Evolutionary conservation across 148 eudicot species (phyloP), one percentile per base, ranked within the genome.

Genomic region (Chenopodium berlandieri): DNA sequence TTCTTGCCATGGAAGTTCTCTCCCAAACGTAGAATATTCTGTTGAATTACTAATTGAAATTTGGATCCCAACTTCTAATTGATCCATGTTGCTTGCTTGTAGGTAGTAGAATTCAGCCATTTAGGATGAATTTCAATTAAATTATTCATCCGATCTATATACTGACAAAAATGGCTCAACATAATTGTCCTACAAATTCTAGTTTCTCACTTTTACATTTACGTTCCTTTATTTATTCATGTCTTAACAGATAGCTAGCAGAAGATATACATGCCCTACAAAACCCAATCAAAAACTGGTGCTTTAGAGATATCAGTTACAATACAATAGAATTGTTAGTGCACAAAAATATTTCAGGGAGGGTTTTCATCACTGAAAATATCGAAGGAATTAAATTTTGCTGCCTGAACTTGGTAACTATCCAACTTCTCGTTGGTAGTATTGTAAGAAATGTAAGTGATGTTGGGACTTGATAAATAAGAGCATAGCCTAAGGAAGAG

Each of bases 301-400:
- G 62, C 80, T 60, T 71, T 46, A 69, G 31, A 72, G 48, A 30
- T 19, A 74, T 31, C 73, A 2, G 20, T 9, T 40, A 71, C 78
- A 20, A 13, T 31, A 75, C 68, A 32, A 9, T 1, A 22, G 58
- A 9, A 16, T 71, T 22, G 25, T 71, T 40, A 71, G 75, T 20
- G 20, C 75, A 40, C 75, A 37, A 44, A 44, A 32, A 31, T 65
- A 19, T 1, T 65, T n/a, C 32, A 25, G 12, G 13, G 31, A 69
- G 97, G 88, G 81, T 94, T 90, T 71, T 94, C 97, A 69, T 94
- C 95, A 75, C 95, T 94, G 76, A 92, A 84, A 44, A 94, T 86
- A 75, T 85, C 83, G 62, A 94, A 91, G 23, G 92, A 73, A 54
- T 85, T 86, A 81, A 85, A 84, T 52, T 79, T 52, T n/a, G 77